These are phyloP conservation scores for Debaryomyces psychrophilus DNA, from an alignment of 1,139 yeast genomes.

Conservation along the genomic window DNA sequence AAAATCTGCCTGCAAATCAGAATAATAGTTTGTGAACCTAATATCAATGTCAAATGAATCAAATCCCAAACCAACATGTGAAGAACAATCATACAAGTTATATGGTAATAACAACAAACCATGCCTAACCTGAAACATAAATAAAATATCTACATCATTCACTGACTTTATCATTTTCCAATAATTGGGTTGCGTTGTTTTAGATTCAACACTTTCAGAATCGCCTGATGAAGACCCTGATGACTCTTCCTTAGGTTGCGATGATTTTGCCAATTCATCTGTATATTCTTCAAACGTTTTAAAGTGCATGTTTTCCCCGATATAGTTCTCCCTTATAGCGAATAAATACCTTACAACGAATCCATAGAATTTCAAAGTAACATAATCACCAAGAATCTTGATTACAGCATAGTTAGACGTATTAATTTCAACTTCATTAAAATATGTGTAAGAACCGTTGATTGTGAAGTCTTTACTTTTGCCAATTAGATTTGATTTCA, in stretches of 20 bases:
- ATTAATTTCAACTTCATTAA: constrained; percentile 59
- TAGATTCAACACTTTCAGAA: constrained; percentile 11
- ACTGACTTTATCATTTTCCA: constrained; percentile 53
- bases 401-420: constrained; percentile 72
- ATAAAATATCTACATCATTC: constrained; percentile 76
- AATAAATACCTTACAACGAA: constrained; percentile 74
- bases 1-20: constrained; percentile 74
- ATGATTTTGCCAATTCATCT: constrained; percentile 16
- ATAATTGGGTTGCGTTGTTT: constrained; percentile 30
- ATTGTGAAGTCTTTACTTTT: constrained; percentile 62
- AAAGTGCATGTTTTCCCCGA: constrained; percentile 84
- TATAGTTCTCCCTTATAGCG: constrained; percentile 82
- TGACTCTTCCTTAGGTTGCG: constrained; percentile 6
- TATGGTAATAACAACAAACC: constrained; percentile 77
- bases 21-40: constrained; percentile 86
- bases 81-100: constrained; percentile 64
- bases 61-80: constrained; percentile 66
- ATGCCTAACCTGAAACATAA: constrained; percentile 67
- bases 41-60: constrained; percentile 74
- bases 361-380: constrained; percentile 77
- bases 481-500: constrained; percentile 65
- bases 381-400: constrained; percentile 64
- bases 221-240: constrained; percentile 8
- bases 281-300: constrained; percentile 83
- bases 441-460: constrained; percentile 68